These are phyloP conservation scores for Pythium phragmitis DNA, from an alignment of 352 stramenopile genomes.

Conservation along the genomic window DNA sequence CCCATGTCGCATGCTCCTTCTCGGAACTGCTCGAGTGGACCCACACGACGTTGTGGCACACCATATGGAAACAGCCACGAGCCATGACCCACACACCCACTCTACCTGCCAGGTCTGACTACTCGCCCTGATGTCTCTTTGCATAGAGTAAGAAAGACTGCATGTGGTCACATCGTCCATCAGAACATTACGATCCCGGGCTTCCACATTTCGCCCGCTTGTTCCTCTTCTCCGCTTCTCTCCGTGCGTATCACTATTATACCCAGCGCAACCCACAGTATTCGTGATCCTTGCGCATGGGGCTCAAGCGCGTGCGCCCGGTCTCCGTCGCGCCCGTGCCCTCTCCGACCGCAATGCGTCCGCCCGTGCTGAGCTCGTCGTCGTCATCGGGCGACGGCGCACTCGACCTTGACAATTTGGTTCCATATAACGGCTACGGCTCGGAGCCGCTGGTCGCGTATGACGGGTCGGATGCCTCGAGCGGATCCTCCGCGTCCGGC, in stretches of 20 bases:
- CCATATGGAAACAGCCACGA: not conserved
- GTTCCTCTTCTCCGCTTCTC: not conserved
- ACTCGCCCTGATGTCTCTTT: constrained; percentile 6
- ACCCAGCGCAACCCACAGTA: not conserved
- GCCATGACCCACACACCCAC: not conserved
- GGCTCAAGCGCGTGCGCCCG: constrained; percentile 16
- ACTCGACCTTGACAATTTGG: not conserved
- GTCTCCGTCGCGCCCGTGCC: not conserved
- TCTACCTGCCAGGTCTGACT: constrained; percentile 7
- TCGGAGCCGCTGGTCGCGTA: not conserved
- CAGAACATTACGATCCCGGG: not conserved
- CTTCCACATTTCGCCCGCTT: not conserved
- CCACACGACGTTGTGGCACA: constrained; percentile 6
- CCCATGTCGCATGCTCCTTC: not conserved
- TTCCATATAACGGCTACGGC: not conserved
- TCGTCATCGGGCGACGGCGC: constrained; percentile 11
- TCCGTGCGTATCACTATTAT: not conserved
- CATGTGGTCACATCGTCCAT: not conserved
- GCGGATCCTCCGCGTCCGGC: not conserved
- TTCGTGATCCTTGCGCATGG: not conserved
- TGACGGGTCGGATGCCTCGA: not conserved
- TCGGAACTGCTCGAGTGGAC: constrained; percentile 2
- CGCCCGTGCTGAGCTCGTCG: constrained; percentile 4
- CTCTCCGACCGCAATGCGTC: not conserved
- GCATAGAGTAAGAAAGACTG: not conserved